Conservation (phyloP, 164 flowering plant species). For the Chimonanthus salicifolius region DNA sequence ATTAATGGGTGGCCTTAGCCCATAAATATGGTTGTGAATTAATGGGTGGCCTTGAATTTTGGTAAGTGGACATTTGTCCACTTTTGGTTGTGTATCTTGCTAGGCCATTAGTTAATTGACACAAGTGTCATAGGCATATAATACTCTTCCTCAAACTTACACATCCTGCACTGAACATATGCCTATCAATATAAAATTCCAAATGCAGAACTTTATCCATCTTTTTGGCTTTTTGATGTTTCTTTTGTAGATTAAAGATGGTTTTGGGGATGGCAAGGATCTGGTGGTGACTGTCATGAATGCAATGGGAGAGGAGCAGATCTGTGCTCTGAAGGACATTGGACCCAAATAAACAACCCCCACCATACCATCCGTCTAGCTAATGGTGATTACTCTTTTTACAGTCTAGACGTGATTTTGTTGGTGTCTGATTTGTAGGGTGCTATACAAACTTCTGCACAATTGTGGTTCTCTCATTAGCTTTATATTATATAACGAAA, state of each 20-base stretch:
- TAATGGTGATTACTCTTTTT: neutral
- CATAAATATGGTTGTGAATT: neutral
- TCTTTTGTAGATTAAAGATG: constrained; percentile 40
- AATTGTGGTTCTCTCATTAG: neutral
- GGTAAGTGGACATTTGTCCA: neutral
- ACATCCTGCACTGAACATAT: neutral
- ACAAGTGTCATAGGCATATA: neutral
- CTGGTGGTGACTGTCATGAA: constrained; percentile 55
- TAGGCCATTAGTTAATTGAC: neutral
- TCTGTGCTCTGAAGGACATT: constrained; percentile 53
- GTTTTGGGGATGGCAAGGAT: constrained; percentile 58
- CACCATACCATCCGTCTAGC: neutral
- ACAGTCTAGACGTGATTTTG: neutral
- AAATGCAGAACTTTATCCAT: neutral
- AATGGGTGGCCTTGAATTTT: neutral
- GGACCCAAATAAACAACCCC: constrained; percentile 32
- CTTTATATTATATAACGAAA: too few species aligned
- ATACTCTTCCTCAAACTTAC: neutral
- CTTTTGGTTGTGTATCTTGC: neutral
- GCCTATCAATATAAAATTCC: neutral
- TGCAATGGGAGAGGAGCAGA: constrained; percentile 59
- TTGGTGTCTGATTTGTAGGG: neutral
- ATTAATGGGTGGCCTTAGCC: neutral
- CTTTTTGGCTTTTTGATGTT: neutral
- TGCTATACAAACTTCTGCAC: neutral